phyloP scores from a whole-genome alignment of 176 grass and related monocot genomes.

The Ampelocalamus luodianensis region DNA sequence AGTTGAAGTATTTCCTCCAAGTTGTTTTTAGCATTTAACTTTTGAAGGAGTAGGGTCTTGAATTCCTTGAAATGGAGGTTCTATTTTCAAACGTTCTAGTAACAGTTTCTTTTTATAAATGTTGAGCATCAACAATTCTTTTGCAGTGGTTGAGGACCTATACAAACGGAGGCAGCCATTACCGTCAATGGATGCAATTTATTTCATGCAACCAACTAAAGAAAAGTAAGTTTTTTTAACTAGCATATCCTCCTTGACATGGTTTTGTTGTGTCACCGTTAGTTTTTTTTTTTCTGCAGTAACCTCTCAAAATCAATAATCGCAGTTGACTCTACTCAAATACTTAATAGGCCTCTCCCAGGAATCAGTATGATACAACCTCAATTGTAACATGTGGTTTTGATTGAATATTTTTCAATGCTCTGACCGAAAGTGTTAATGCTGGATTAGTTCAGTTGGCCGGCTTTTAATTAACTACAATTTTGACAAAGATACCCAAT shows the following conservation, averaged over 20 bases:
- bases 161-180: slow-evolving; percentile 83
- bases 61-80: slow-evolving; percentile 16
- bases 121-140: slow-evolving; percentile 6
- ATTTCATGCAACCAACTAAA: slow-evolving; percentile 91
- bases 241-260: slow-evolving; percentile 41
- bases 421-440: background rate
- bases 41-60: background rate
- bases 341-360: slow-evolving; percentile 10
- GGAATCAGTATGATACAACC: background rate
- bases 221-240: slow-evolving; percentile 66
- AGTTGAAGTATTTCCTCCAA: background rate
- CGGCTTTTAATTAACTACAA: background rate
- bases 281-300: slow-evolving; percentile 2
- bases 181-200: slow-evolving; percentile 84
- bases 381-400: background rate
- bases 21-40: slow-evolving; percentile 15
- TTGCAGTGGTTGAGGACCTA: slow-evolving; percentile 89
- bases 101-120: slow-evolving; percentile 34
- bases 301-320: background rate
- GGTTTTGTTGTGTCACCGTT: background rate
- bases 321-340: background rate
- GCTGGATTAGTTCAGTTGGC: background rate
- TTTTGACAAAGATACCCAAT: slow-evolving; percentile 1
- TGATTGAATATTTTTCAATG: background rate
- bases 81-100: slow-evolving; percentile 18